Conservation (phyloP, 129 eudicot species). For the Helichrysum umbraculigerum region DNA sequence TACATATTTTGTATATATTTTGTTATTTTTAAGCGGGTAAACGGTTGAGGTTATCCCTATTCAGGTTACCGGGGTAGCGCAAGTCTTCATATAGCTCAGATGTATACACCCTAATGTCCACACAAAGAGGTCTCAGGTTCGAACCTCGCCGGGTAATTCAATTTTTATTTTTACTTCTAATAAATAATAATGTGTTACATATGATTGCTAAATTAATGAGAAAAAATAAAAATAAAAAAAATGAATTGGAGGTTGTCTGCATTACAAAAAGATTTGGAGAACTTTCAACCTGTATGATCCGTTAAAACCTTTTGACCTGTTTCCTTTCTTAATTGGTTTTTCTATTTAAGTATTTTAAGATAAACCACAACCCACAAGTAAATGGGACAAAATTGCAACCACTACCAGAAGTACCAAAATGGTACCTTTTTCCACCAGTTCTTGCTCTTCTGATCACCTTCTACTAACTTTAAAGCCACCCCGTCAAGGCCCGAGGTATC, state of each 20-base stretch:
- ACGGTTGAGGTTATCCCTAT: too few species aligned
- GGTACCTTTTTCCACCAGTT: slow-evolving; percentile 97
- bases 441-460: slow-evolving; percentile 71
- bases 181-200: neutral
- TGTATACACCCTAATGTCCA: too few species aligned
- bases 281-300: neutral
- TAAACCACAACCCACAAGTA: neutral
- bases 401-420: slow-evolving; percentile 14
- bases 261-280: neutral
- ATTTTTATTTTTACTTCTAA: too few species aligned
- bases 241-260: neutral
- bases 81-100: too few species aligned
- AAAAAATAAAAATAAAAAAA: neutral
- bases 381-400: neutral
- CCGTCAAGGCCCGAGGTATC: slow-evolving; percentile 87
- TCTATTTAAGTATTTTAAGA: neutral
- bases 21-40: too few species aligned
- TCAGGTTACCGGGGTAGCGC: too few species aligned
- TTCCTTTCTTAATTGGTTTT: too few species aligned
- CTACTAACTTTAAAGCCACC: slow-evolving; percentile 66
- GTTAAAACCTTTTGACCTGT: too few species aligned
- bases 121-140: too few species aligned
- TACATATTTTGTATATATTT: too few species aligned
- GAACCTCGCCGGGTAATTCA: too few species aligned
- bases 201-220: neutral